Conservation (phyloP, 1,284 basidiomycete species). For the Irpex sp. region DNA sequence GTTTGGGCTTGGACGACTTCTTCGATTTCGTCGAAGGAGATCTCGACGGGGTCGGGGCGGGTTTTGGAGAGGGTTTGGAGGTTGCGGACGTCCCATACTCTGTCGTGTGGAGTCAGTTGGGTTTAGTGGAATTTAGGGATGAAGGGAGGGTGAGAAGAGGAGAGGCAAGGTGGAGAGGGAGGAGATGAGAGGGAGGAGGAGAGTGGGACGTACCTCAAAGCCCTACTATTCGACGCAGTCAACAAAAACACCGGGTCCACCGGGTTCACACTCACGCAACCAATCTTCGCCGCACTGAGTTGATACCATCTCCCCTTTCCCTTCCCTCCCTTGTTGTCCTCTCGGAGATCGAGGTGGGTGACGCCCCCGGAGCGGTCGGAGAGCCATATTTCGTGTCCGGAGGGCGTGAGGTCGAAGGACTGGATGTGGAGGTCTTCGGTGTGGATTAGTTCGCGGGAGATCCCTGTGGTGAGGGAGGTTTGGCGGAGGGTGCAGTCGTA, state of each 20-base stretch:
- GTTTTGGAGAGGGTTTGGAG: slow-evolving; percentile 31
- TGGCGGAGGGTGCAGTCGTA: slow-evolving; percentile 77
- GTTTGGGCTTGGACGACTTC: slow-evolving; percentile 1
- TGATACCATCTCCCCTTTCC: slow-evolving; percentile 56
- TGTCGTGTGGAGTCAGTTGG: slow-evolving; percentile 22
- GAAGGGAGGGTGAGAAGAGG: too few relatives aligned
- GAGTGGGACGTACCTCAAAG: slow-evolving; percentile 49
- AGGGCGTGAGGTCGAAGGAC: slow-evolving; percentile 61
- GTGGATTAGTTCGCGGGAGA: slow-evolving; percentile 60
- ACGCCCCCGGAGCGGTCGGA: slow-evolving; percentile 66
- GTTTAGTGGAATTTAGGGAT: too few relatives aligned
- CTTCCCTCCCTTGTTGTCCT: slow-evolving; percentile 34
- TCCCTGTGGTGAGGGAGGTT: slow-evolving; percentile 63
- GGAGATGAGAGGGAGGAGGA: too few relatives aligned
- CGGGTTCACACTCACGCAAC: slow-evolving; percentile 73
- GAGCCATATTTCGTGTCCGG: slow-evolving; percentile 76
- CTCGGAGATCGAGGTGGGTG: slow-evolving; percentile 70
- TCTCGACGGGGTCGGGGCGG: slow-evolving; percentile 34
- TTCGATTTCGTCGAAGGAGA: slow-evolving; percentile 46
- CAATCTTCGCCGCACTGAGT: slow-evolving; percentile 70
- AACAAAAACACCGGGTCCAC: slow-evolving; percentile 60
- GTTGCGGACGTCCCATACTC: slow-evolving; percentile 76
- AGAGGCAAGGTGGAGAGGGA: too few relatives aligned
- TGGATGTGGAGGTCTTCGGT: slow-evolving; percentile 58
- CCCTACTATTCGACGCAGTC: slow-evolving; percentile 70